Base-by-base conservation (phyloP, 441 rosid species). In the Breynia disticha region DNA sequence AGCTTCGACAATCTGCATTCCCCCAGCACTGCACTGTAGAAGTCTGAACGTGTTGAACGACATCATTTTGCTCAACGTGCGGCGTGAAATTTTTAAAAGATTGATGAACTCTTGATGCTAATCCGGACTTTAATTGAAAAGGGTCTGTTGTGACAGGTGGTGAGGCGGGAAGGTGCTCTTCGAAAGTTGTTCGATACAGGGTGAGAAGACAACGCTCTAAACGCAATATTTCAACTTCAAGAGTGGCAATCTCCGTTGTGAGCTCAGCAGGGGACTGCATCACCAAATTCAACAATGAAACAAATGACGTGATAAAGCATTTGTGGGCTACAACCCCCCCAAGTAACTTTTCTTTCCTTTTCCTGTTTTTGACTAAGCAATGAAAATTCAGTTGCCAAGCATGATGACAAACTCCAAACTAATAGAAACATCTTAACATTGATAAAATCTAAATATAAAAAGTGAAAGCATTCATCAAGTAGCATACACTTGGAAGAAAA, bases 141-240 rank as follows among this genome's bases (percentile, higher is more conserved):
- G 49, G 68, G 16, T 57, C 66, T 51, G 37, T 62, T 12, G 74
- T 16, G 45, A 37, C 65, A 58, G 70, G 63, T 52, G 83, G 67
- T n/a, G 20, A 54, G 28, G 75, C 58, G 19, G 78, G 61, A 45
- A 65, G 38, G 52, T 63, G 80, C 62, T 82, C 86, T 32, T 77
- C 68, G 16, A 83, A 86, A 79, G 85, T 80, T 43, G 78, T 79
- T 45, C 90, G 82, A 61, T 89, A 86, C 18, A 83, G 84, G 4
- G 93, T 79, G 55, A 89, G 86, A 55, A 86, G 81, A 62, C 69
- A 71, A 5, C 69, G 70, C 55, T 89, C 97, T 55, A 87, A 63
- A 32, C 67, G 81, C 59, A 78, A 57, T 60, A 83, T 89, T 54
- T 89, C 82, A 58, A 69, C 65, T 76, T 89, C 95, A 19, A 86